Evolutionary conservation across 495 filamentous ascomycete genomes (phyloP).

Genomic region (Coniosporium apollinis): DNA sequence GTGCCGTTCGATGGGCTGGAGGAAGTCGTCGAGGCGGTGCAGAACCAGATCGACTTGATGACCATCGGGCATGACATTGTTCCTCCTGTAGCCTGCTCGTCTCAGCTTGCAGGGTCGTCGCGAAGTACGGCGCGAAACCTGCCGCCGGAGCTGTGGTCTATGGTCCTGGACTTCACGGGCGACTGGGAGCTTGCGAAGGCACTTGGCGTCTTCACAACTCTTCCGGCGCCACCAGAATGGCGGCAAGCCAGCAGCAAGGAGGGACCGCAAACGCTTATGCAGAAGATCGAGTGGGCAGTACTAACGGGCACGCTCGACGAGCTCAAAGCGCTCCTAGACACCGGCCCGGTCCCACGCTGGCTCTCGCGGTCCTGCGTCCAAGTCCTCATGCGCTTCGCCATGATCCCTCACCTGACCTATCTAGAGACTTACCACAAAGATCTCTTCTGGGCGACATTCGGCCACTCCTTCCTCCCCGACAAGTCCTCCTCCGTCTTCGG

Average conservation of each 20-base stretch:
- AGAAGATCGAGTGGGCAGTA: slow-evolving; percentile 63
- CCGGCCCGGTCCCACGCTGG: slow-evolving; percentile 48
- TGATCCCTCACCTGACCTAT: slow-evolving; percentile 60
- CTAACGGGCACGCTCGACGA: slow-evolving; percentile 50
- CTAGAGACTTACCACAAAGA: slow-evolving; percentile 62
- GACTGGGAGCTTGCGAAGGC: slow-evolving; percentile 83
- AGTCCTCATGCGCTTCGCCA: slow-evolving; percentile 78
- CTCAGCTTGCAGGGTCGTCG: not conserved
- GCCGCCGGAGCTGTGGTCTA: slow-evolving; percentile 76
- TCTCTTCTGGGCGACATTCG: slow-evolving; percentile 69
- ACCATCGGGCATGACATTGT: slow-evolving; percentile 42
- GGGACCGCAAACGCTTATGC: slow-evolving; percentile 29
- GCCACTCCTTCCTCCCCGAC: slow-evolving; percentile 63
- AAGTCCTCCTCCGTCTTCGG: slow-evolving; percentile 76
- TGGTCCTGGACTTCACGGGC: slow-evolving; percentile 62
- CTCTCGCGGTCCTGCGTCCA: slow-evolving; percentile 69
- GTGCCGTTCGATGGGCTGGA: slow-evolving; percentile 26
- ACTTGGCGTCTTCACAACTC: slow-evolving; percentile 59
- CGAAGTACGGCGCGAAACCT: slow-evolving; percentile 20
- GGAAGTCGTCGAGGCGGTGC: slow-evolving; percentile 28
- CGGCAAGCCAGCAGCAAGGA: slow-evolving; percentile 24
- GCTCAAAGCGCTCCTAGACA: slow-evolving; percentile 46
- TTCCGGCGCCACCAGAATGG: slow-evolving; percentile 64
- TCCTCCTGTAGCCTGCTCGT: slow-evolving; percentile 9
- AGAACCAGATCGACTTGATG: slow-evolving; percentile 47